Evolutionary conservation across 225 moss, liverwort and hornwort species (phyloP), one percentile per base, ranked within the genome.

Genomic region (Antitrichia curtipendula): DNA sequence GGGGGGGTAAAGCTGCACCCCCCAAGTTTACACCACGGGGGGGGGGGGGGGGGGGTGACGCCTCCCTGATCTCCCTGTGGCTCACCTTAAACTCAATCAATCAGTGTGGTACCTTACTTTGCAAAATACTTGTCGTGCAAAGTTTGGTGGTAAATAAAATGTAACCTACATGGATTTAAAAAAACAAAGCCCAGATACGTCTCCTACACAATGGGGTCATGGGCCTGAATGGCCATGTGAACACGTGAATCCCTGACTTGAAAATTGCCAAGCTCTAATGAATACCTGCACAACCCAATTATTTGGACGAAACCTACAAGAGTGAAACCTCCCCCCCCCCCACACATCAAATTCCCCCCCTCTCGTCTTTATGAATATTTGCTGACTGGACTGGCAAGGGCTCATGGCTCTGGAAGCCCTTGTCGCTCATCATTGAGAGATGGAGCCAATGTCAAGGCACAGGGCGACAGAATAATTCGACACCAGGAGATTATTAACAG

Each of bases 71-170:
- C n/a, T n/a, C n/a, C n/a, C n/a, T n/a, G n/a, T n/a, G n/a, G n/a
- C n/a, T n/a, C n/a, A n/a, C n/a, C n/a, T n/a, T n/a, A n/a, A n/a
- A n/a, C n/a, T n/a, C n/a, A n/a, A n/a, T 27, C 13, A 65, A 36
- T 65, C 6, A 20, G 12, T 66, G n/a, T 1, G 0, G 12, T 12
- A 12, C 66, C 12, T 66, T 0, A 1, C n/a, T n/a, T n/a, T n/a
- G n/a, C n/a, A 12, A 12, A 12, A 66, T 22, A 66, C 66, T 66
- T 38, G 38, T 2, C 19, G 4, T 6, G 4, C 61, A 29, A 28
- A 23, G 57, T 61, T 61, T 8, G 0, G 29, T 29, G 16, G 16
- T 7, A 62, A 62, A 62, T 16, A 31, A 62, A 62, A 56, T 19
- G 19, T 19, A 59, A 25, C 59, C 34, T 11, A 36, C 36, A 34